These are phyloP conservation scores for Myriosclerotinia scirpicola DNA, from an alignment of 2,329 filamentous ascomycete species.

Conservation along the genomic window DNA sequence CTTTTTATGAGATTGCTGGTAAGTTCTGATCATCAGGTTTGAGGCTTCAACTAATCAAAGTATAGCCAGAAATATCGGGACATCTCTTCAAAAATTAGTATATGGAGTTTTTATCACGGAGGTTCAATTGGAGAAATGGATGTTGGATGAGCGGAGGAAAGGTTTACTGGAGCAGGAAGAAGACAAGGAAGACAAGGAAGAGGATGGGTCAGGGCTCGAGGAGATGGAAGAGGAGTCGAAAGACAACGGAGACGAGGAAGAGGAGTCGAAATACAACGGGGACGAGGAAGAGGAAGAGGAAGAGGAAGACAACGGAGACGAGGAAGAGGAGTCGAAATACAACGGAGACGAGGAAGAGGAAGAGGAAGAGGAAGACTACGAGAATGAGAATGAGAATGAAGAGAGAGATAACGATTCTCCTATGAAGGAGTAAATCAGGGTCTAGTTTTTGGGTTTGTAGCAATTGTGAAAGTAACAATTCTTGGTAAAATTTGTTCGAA, in stretches of 20 bases:
- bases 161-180: conserved; percentile 5
- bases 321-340: neutral
- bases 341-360: neutral
- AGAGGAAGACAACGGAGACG: neutral
- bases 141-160: conserved; percentile 33
- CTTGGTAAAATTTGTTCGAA: neutral
- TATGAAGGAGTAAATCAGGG: neutral
- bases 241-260: neutral
- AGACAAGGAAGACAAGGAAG: neutral
- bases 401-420: neutral
- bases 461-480: neutral
- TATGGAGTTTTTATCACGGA: conserved; percentile 37
- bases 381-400: neutral
- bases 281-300: neutral
- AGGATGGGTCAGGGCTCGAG: neutral
- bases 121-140: conserved; percentile 36
- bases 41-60: conserved; percentile 15
- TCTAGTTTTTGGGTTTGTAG: neutral
- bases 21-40: conserved; percentile 25
- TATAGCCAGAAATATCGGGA: conserved; percentile 35
- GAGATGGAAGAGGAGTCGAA: neutral
- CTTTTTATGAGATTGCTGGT: conserved; percentile 48
- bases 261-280: too few species aligned
- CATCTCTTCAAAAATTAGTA: conserved; percentile 34
- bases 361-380: neutral